Evolutionary conservation across 306 rosid species (phyloP).

Genomic region (Vigna reflexopilosa): DNA sequence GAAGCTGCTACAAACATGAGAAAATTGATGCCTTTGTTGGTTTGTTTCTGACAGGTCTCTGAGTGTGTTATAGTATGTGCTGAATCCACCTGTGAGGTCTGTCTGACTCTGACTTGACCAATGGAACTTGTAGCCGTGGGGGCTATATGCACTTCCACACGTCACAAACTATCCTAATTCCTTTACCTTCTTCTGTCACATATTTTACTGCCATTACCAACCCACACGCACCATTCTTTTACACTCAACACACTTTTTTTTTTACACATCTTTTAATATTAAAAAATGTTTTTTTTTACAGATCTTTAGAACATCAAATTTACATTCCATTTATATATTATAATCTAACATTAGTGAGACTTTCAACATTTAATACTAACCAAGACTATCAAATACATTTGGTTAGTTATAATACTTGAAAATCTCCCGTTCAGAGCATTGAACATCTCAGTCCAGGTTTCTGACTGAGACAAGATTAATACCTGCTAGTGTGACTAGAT

Average conservation of each 20-base stretch:
- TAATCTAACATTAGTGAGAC: too few relatives aligned
- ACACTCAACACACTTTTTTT: too few relatives aligned
- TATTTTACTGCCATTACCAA: background rate
- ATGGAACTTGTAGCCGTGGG: background rate
- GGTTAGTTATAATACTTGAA: too few relatives aligned
- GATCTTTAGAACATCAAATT: too few relatives aligned
- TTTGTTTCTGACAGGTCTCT: conserved; percentile 44
- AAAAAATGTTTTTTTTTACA: too few relatives aligned
- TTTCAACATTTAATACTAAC: too few relatives aligned
- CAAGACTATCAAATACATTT: too few relatives aligned
- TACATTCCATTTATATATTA: too few relatives aligned
- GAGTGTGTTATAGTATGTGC: conserved; percentile 20
- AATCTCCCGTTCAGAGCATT: background rate
- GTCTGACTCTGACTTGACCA: conserved; percentile 39
- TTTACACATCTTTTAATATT: too few relatives aligned
- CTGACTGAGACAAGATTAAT: too few relatives aligned
- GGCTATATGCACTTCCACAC: background rate
- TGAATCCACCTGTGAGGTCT: conserved; percentile 4
- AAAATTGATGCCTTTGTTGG: conserved; percentile 16
- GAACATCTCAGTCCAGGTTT: background rate
- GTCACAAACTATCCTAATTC: too few relatives aligned
- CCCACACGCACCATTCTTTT: background rate
- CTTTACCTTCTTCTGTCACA: background rate
- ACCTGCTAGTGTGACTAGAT: background rate
- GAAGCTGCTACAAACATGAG: background rate